Conservation (phyloP, 2,329 filamentous ascomycete genomes). For the Amauroascus niger region DNA sequence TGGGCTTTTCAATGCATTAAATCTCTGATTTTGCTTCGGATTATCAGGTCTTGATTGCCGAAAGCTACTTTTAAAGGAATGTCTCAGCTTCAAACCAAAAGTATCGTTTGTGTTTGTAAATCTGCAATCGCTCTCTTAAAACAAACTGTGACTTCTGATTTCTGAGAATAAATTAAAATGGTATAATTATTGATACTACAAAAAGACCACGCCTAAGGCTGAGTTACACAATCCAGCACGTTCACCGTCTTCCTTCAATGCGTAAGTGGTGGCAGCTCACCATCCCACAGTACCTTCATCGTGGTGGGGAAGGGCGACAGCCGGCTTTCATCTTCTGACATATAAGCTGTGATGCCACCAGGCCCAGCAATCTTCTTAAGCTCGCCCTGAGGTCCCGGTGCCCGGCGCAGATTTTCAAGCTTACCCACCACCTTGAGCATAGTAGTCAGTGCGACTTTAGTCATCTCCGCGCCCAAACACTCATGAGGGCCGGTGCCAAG, state of each 20-base stretch:
- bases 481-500: constrained; percentile 42
- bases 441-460: constrained; percentile 32
- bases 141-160: too few species aligned
- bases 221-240: too few species aligned
- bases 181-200: too few species aligned
- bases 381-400: constrained; percentile 39
- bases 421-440: constrained; percentile 38
- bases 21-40: not conserved
- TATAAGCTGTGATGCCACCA: constrained; percentile 36
- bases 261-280: constrained; percentile 25
- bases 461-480: constrained; percentile 37
- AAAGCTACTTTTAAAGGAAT: not conserved
- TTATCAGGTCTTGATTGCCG: not conserved
- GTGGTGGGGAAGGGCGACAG: constrained; percentile 37
- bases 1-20: too few species aligned
- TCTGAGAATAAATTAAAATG: too few species aligned
- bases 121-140: too few species aligned
- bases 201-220: too few species aligned
- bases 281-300: constrained; percentile 39
- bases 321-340: constrained; percentile 36
- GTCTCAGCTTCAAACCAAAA: too few species aligned
- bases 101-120: too few species aligned
- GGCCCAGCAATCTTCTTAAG: constrained; percentile 36
- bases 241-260: not conserved
- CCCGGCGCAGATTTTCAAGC: constrained; percentile 39